Base-by-base conservation (phyloP, 202 grass and related monocot species). In the Zoysia matrella region DNA sequence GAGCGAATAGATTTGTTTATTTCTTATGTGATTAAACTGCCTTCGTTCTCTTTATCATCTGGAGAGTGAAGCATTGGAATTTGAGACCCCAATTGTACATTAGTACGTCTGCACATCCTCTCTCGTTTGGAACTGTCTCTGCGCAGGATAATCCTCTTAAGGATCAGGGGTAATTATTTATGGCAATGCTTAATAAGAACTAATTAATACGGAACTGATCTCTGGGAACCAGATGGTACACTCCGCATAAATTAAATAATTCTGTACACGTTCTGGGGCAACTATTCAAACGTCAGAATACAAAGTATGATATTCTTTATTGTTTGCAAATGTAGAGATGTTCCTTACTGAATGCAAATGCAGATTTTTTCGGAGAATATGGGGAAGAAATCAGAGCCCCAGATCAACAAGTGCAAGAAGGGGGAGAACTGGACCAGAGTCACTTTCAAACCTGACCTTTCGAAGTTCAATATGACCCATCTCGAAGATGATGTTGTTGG, bases 301-400 rank as follows among this genome's bases (percentile, higher is more conserved):
- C 22, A 47, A 18, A 42, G 3, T 18, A 2, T 73, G 10, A 68
- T 22, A 60, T 60, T 8, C 1, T 0, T 22, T 22, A 22, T 22
- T 22, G 22, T 22, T 22, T 22, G 22, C 22, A 22, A 22, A 22
- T 22, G 22, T 22, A 22, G 22, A 22, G 22, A 42, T 52, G 42
- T 56, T 10, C 39, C 18, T 65, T 15, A 5, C 36, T 30, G n/a
- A 47, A 62, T 69, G 16, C 0, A 8, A 55, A 10, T 88, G 79
- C 84, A 98, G 95, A 71, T 93, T 67, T 98, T 96, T 89, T 91
- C 84, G 2, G 80, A 85, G 4, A 99, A 99, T 83, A 99, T 99
- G 93, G 90, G 91, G 9, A 92, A 84, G 16, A 99, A 95, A 51
- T 86, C 90, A 16, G 83, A 92, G 46, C 91, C 96, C 56, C 77